Base-by-base conservation (phyloP, 768 basidiomycete genomes). In the Dendrothele bispora region DNA sequence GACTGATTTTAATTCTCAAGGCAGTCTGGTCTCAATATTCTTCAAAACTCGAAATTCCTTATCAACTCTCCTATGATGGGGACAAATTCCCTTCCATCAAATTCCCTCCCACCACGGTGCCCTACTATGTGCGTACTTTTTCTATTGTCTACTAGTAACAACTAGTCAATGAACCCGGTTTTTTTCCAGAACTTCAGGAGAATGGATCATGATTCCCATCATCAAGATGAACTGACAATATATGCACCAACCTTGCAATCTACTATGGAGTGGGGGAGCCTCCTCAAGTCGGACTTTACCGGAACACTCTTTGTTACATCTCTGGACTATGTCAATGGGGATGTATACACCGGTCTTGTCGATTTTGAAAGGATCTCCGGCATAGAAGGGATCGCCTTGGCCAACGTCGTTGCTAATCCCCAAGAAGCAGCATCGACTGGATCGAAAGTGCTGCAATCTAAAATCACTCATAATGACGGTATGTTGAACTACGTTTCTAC, bases 301-400 rank as follows among this genome's bases (percentile, higher is more conserved):
- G 97, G 97, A 29, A 99, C 97, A 0, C 98, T 97, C 73, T 99
- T 93, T 62, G 86, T 89, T 18, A 63, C 94, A 10, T 91, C 94
- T 1, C 59, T 91, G 30, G 87, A 91, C 55, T 77, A 93, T 56
- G 97, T 90, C 46, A 98, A 98, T 64, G 80, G 97, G 17, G 86
- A 99, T 61, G 70, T n/a, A n/a, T n/a, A 80, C 0, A 61, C 70
- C 0, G 97, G 97, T 4, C 98, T 78, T 59, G 95, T 93, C 26
- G 95, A 99, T 64, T 99, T 98, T 56, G 97, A 99, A 72, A 99
- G 98, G 75, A 88, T 98, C 78, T 82, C 88, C 47, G 95, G 94
- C 8, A 67, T 99, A 39, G 95, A 98, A 62, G 97, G 97, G 0
- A 95, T 99, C 53, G 95, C 95, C 5, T 68, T 99, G 39, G 79